Evolutionary conservation across 441 rosid genomes (phyloP).

Genomic region (Daphne laureola): DNA sequence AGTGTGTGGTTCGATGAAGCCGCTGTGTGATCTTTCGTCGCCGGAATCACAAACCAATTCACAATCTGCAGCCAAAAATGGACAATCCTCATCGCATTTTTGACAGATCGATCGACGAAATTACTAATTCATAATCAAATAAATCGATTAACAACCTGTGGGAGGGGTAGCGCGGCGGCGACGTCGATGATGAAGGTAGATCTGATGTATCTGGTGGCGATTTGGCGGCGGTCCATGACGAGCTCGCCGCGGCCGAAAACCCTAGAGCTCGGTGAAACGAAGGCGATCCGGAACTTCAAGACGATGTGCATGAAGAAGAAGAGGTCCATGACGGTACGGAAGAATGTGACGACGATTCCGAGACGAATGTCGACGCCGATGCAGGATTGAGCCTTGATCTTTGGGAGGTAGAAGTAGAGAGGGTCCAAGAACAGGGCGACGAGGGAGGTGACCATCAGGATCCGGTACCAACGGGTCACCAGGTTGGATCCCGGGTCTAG

Average conservation of each 20-base stretch:
- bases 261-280: constrained; percentile 59
- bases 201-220: constrained; percentile 58
- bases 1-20: constrained; percentile 56
- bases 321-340: constrained; percentile 54
- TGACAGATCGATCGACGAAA: too few relatives aligned
- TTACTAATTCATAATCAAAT: too few relatives aligned
- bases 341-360: constrained; percentile 49
- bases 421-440: constrained; percentile 81
- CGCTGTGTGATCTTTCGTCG: constrained; percentile 32
- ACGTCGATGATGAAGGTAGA: constrained; percentile 62
- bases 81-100: too few relatives aligned
- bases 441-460: constrained; percentile 68
- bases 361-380: constrained; percentile 34
- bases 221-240: constrained; percentile 58
- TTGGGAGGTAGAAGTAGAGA: constrained; percentile 68
- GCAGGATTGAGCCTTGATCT: constrained; percentile 38
- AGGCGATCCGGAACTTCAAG: constrained; percentile 73
- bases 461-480: constrained; percentile 61
- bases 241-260: constrained; percentile 92
- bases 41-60: constrained; percentile 74
- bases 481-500: constrained; percentile 75
- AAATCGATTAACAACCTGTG: constrained; percentile 45
- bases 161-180: constrained; percentile 80
- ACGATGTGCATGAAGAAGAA: constrained; percentile 57
- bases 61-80: too few relatives aligned